Evolutionary conservation across 1,284 basidiomycete species (phyloP).

Genomic region (Apiotrichum gamsii): DNA sequence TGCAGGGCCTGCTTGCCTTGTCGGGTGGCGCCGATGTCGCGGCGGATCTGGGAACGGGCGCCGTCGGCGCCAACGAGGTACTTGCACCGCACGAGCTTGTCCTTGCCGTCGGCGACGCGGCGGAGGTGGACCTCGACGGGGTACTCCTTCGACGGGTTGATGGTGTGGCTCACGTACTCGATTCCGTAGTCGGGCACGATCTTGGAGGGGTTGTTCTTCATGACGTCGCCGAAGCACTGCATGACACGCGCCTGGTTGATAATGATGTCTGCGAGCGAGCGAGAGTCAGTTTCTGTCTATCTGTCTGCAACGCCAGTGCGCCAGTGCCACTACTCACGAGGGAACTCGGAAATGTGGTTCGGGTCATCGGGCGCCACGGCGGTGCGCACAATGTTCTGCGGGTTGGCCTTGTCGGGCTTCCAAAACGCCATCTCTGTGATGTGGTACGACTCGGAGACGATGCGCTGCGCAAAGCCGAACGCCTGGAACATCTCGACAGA

Average conservation of each 20-base stretch:
- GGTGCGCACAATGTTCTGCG: slow-evolving; percentile 4
- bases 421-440: slow-evolving; percentile 10
- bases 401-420: slow-evolving; percentile 5
- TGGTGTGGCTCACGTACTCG: slow-evolving; percentile 3
- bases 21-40: slow-evolving; percentile 28
- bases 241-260: slow-evolving; percentile 11
- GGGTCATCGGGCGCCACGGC: slow-evolving; percentile 6
- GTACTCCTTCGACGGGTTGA: slow-evolving; percentile 20
- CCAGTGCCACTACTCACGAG: too few species aligned
- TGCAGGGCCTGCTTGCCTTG: slow-evolving; percentile 38
- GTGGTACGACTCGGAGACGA: slow-evolving; percentile 4
- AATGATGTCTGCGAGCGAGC: too few species aligned
- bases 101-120: slow-evolving; percentile 10
- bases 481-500: slow-evolving; percentile 10
- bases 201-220: slow-evolving; percentile 1
- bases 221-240: slow-evolving; percentile 11
- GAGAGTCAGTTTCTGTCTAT: too few species aligned
- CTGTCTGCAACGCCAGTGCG: too few species aligned
- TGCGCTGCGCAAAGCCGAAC: slow-evolving; percentile 6
- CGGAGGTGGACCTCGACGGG: slow-evolving; percentile 24
- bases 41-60: slow-evolving; percentile 18
- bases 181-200: slow-evolving; percentile 9
- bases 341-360: slow-evolving; percentile 3
- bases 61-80: slow-evolving; percentile 28
- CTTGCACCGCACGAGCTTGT: slow-evolving; percentile 14